Base-by-base conservation (phyloP, 306 rosid species). In the Adenanthera pavonina region DNA sequence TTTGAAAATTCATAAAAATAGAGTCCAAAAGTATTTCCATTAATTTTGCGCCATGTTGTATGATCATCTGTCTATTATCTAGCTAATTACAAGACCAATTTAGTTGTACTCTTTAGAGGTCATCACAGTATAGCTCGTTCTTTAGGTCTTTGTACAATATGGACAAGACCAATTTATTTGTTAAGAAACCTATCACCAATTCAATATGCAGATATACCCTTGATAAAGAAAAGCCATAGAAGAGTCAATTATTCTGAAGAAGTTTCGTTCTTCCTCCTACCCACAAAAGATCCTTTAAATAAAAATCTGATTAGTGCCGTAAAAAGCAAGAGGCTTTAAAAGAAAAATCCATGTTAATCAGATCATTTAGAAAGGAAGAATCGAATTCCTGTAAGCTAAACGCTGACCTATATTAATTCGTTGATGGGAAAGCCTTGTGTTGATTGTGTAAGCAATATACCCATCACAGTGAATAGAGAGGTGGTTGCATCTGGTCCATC, bases 401-500 rank as follows among this genome's bases (percentile, higher is more conserved):
- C 80, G 73, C 77, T 83, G 89, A 84, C 77, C 17, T 33, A 25
- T 25, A 25, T 25, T 25, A 25, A 25, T 25, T 25, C 30, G 30
- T 25, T 25, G 30, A 25, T 25, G 30, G 30, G 30, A 25, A 25
- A 25, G 30, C 30, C 30, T 25, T 25, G 30, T 25, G 30, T 25
- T 25, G 30, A 25, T 25, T 25, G 30, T 25, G 30, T 0, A 25
- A 25, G 30, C 30, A 25, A 25, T 25, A 25, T 25, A 25, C 30
- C 30, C 30, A 25, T 25, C 30, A 1, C 30, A 25, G 30, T 59
- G 79, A 54, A 66, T 56, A 77, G 73, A 82, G 79, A 69, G 36
- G 80, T 33, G 59, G 76, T 57, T 61, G 74, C 69, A 87, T 87
- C 84, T 64, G 14, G 59, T 81, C 88, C 90, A 87, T 87, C 75